Conservation (phyloP, 306 rosid genomes). For the Cyamopsis tetragonoloba region DNA sequence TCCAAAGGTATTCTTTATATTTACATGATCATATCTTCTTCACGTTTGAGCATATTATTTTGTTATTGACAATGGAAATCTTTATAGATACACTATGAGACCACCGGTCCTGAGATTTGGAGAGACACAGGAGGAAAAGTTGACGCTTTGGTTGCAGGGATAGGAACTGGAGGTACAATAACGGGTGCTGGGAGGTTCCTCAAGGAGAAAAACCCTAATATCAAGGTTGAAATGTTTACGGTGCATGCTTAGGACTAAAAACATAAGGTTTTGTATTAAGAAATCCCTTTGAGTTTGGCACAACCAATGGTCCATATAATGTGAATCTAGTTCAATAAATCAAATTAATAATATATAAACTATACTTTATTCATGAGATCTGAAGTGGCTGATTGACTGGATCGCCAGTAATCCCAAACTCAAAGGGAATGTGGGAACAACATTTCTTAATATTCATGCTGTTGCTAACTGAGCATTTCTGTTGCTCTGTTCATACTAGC, state of each 20-base stretch:
- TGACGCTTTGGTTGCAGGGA: slow-evolving; percentile 60
- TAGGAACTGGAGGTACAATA: slow-evolving; percentile 75
- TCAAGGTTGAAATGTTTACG: slow-evolving; percentile 45
- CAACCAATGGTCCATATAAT: no score
- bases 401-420: no score
- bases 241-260: not conserved
- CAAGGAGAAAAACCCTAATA: slow-evolving; percentile 53
- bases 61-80: not conserved
- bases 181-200: slow-evolving; percentile 65
- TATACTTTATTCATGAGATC: no score
- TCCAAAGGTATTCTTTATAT: slow-evolving; percentile 42
- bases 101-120: slow-evolving; percentile 87
- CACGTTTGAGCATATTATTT: not conserved
- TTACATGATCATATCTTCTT: not conserved
- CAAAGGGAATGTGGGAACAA: no score
- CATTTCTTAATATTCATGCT: not conserved
- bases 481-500: slow-evolving; percentile 25
- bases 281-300: no score
- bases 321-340: no score
- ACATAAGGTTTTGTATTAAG: no score
- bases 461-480: not conserved
- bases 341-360: no score
- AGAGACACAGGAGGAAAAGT: slow-evolving; percentile 65
- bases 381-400: no score
- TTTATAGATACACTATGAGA: slow-evolving; percentile 67